Conservation (phyloP, 495 filamentous ascomycete species). For the Platismatia glauca region DNA sequence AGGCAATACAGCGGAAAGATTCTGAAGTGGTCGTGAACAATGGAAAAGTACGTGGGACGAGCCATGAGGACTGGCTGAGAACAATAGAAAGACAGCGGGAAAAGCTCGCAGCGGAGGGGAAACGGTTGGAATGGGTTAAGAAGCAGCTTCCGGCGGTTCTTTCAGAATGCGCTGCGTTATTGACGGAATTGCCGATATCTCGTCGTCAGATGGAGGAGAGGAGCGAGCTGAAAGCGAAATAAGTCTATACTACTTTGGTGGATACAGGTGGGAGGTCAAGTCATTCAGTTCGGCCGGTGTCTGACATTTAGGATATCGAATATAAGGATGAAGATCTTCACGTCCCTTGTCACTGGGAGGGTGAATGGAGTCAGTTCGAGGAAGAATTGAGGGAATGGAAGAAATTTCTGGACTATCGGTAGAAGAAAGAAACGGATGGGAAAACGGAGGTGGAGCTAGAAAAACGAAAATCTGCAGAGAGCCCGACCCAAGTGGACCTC, state of each 20-base stretch:
- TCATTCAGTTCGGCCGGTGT: neutral
- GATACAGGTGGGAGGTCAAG: neutral
- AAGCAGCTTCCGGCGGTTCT: neutral
- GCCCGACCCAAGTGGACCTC: conserved; percentile 1
- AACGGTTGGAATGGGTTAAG: conserved; percentile 1
- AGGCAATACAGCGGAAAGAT: conserved; percentile 5
- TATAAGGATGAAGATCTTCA: conserved; percentile 1
- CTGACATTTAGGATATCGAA: neutral
- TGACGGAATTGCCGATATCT: neutral
- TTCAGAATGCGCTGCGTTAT: neutral
- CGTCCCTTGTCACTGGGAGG: neutral
- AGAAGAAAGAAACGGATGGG: conserved; percentile 8
- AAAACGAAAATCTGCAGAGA: conserved; percentile 8
- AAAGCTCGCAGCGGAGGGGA: neutral
- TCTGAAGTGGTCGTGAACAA: neutral
- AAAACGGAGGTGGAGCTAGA: neutral
- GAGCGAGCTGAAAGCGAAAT: neutral
- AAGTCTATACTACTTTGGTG: conserved; percentile 1
- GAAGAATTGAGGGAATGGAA: conserved; percentile 12
- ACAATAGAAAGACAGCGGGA: neutral
- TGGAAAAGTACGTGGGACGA: neutral
- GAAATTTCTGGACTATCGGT: conserved; percentile 3
- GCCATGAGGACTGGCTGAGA: neutral
- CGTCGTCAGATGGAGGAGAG: neutral
- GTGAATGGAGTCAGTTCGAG: conserved; percentile 4